Evolutionary conservation across 768 basidiomycete genomes (phyloP).

Genomic region (Mycena kentingensis): DNA sequence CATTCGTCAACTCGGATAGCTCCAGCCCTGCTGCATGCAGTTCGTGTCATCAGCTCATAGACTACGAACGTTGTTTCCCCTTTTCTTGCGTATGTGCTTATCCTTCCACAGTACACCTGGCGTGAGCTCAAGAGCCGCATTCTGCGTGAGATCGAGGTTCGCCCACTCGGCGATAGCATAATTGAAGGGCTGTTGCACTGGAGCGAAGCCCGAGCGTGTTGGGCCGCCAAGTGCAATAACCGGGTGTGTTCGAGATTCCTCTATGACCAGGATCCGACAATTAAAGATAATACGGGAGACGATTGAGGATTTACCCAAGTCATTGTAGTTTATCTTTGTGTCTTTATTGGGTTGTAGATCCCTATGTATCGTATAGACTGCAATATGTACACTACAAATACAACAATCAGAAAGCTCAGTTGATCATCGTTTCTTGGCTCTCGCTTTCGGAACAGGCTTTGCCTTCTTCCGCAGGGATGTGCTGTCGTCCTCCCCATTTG

Average conservation of each 20-base stretch:
- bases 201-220: constrained; percentile 62
- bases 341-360: neutral
- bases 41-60: constrained; percentile 48
- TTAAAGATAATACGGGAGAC: no score
- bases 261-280: constrained; percentile 56
- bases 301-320: constrained; percentile 55
- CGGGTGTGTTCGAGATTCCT: constrained; percentile 47
- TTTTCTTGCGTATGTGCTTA: neutral
- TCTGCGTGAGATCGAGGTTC: constrained; percentile 56
- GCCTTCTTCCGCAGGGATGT: constrained; percentile 23
- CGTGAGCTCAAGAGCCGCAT: constrained; percentile 59
- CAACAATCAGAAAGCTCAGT: neutral
- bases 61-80: constrained; percentile 60
- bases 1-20: constrained; percentile 48
- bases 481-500: constrained; percentile 20
- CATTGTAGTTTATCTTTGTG: constrained; percentile 36
- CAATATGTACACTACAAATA: neutral
- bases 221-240: constrained; percentile 56
- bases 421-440: constrained; percentile 44
- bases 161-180: constrained; percentile 63
- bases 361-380: neutral
- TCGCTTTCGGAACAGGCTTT: constrained; percentile 41
- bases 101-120: neutral
- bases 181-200: constrained; percentile 54
- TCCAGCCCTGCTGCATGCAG: constrained; percentile 49